Evolutionary conservation across 2,329 filamentous ascomycete species (phyloP), one percentile per base, ranked within the genome.

Genomic region (Penicillium nordicum): DNA sequence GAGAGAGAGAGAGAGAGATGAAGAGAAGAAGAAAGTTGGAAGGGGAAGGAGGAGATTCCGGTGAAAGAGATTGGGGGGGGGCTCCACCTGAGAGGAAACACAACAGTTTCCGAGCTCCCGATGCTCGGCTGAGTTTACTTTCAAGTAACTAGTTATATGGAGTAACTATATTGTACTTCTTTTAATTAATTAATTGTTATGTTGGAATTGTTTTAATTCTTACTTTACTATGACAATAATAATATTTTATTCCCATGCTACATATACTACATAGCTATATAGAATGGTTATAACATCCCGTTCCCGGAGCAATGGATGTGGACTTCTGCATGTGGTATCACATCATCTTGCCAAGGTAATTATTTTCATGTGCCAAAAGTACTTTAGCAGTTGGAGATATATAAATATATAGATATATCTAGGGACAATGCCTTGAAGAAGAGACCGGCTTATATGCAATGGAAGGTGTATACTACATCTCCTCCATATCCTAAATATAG

Each of bases 1-100:
- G 37, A 45, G 47, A 21, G 21, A 21, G 21, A 21, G 21, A 21
- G 21, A 21, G 42, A 51, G 50, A 57, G 16, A 32, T 52, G 41
- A 66, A 63, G 66, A 57, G 66, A 63, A 67, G 58, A 57, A 55
- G 50, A 57, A 38, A 43, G 41, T 42, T 27, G 42, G 44, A 59
- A 58, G 46, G 57, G 50, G 54, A 55, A 58, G 50, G 54, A 50
- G 55, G 50, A 44, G 46, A 49, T 53, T 53, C 53, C 47, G 48
- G 51, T 57, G 49, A 44, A 56, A 55, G 60, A 60, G 56, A 44
- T 42, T 53, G 44, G 37, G 14, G 29, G 29, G 49, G 46, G 59
- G 47, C 41, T 59, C 59, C 30, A 32, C 30, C 11, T 32, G 30
- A 5, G 10, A 7, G 25, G 25, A 27, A 10, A 30, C 58, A 62